Conservation (phyloP, 345 rosid genomes). For the Excoecaria cochinchinensis region DNA sequence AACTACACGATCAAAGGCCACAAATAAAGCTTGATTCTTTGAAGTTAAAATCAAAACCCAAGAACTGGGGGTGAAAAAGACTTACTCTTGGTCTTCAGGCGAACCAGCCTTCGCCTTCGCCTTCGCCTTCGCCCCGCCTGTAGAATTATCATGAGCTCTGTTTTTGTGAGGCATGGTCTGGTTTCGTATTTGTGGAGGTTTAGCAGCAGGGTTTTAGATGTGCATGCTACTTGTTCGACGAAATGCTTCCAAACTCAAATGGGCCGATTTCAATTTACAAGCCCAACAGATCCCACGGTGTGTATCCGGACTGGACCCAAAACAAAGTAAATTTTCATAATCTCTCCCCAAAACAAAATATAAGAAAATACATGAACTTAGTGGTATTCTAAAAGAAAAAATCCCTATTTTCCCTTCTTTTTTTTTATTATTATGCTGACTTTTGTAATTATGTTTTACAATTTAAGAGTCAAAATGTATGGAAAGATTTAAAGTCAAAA, state of each 20-base stretch:
- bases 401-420: too few relatives aligned
- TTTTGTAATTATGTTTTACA: too few relatives aligned
- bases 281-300: neutral
- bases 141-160: conserved; percentile 11
- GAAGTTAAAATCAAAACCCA: neutral
- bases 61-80: neutral
- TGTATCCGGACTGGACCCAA: too few relatives aligned
- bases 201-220: neutral
- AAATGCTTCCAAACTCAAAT: neutral
- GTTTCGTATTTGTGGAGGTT: neutral
- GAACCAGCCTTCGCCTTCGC: too few relatives aligned
- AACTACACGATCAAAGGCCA: conserved; percentile 22
- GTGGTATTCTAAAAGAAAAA: too few relatives aligned
- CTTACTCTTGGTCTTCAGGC: conserved; percentile 24
- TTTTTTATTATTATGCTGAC: too few relatives aligned
- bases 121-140: neutral
- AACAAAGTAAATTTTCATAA: too few relatives aligned
- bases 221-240: neutral
- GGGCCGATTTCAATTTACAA: neutral
- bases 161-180: conserved; percentile 20
- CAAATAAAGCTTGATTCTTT: neutral
- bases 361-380: too few relatives aligned
- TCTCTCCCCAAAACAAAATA: too few relatives aligned
- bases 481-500: too few relatives aligned
- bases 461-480: too few relatives aligned